These are phyloP conservation scores for Plasmodium gonderi DNA, from an alignment of 169 alveolate species.

Conservation along the genomic window DNA sequence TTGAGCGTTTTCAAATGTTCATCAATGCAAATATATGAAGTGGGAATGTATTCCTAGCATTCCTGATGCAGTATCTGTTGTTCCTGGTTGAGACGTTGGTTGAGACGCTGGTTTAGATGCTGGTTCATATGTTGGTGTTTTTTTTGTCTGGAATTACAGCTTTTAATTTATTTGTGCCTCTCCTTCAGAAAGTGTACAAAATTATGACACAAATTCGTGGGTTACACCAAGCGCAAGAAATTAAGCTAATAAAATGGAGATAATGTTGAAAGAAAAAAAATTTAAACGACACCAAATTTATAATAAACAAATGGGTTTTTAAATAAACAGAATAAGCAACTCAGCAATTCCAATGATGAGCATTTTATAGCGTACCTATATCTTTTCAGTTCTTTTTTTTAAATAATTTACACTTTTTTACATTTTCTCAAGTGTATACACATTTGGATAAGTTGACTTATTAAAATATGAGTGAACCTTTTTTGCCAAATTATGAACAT, in stretches of 20 bases:
- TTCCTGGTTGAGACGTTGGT: neutral
- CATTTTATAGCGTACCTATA: neutral
- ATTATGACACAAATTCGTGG: neutral
- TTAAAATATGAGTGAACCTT: neutral
- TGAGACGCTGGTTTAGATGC: too few species aligned
- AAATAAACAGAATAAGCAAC: conserved; percentile 1
- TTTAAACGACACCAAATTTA: neutral
- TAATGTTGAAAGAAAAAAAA: neutral
- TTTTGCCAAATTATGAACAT: neutral
- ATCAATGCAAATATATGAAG: neutral
- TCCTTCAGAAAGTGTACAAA: neutral
- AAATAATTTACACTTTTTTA: neutral
- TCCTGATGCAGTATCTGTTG: neutral
- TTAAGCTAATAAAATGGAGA: neutral
- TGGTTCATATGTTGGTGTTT: neutral
- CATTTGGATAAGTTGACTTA: neutral
- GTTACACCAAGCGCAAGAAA: neutral
- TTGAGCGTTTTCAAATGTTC: neutral
- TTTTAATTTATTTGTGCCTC: neutral
- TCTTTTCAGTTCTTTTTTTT: too few species aligned
- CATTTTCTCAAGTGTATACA: neutral
- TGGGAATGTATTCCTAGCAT: neutral
- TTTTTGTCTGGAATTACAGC: neutral
- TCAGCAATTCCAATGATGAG: neutral
- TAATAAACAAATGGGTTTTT: neutral